phyloP scores from a whole-genome alignment of 2,329 filamentous ascomycete species.

The Didymella pinodella region DNA sequence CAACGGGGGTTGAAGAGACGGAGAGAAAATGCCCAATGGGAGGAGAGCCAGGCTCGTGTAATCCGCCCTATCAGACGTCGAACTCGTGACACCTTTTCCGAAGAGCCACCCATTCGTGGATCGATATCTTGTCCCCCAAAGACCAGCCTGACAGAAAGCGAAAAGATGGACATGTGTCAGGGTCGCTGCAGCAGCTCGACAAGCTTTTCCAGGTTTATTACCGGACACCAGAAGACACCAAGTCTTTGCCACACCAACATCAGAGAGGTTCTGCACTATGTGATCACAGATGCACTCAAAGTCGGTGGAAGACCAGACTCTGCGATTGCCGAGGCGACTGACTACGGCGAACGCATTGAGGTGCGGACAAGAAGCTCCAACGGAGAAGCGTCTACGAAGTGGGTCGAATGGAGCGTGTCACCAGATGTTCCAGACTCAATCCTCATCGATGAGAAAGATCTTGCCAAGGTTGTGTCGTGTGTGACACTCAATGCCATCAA shows the following conservation, averaged over 20 bases:
- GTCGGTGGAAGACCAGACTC: conserved; percentile 62
- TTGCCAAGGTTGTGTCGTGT: conserved; percentile 70
- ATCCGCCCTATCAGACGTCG: conserved; percentile 36
- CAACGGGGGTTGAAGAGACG: conserved; percentile 55
- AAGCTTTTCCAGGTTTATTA: conserved; percentile 44
- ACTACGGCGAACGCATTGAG: conserved; percentile 59
- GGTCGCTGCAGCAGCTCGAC: conserved; percentile 40
- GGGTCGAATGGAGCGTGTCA: conserved; percentile 61
- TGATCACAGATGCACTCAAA: conserved; percentile 62
- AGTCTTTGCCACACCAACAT: conserved; percentile 58
- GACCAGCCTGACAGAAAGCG: conserved; percentile 22
- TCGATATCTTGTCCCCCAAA: conserved; percentile 29
- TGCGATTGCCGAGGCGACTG: conserved; percentile 57
- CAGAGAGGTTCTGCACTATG: conserved; percentile 60
- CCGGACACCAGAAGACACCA: conserved; percentile 54
- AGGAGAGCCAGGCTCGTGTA: conserved; percentile 37
- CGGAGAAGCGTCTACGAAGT: conserved; percentile 56
- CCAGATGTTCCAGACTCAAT: conserved; percentile 62
- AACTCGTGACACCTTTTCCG: conserved; percentile 41
- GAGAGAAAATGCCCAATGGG: conserved; percentile 50
- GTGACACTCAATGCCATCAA: conserved; percentile 73
- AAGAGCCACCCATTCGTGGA: conserved; percentile 35
- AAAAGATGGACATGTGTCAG: conserved; percentile 27
- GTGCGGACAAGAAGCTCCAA: conserved; percentile 55
- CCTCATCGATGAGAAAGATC: conserved; percentile 68